Conservation (phyloP, 768 basidiomycete genomes). For the Steccherinum ochraceum region DNA sequence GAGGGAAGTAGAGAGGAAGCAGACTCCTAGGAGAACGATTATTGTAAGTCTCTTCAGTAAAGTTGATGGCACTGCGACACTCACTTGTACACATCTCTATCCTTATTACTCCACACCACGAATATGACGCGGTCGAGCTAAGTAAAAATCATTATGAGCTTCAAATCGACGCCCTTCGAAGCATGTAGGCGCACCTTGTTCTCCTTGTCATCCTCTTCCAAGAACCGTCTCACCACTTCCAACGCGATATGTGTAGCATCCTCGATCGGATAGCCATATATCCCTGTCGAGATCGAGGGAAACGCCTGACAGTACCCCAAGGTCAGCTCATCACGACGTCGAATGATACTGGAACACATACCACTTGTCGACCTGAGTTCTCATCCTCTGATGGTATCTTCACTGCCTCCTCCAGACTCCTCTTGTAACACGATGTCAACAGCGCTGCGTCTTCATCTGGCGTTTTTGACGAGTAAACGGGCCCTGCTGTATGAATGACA, state of each 20-base stretch:
- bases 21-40: slow-evolving; percentile 34
- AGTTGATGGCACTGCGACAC: slow-evolving; percentile 20
- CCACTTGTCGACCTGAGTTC: not conserved
- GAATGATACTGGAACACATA: no score
- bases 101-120: slow-evolving; percentile 63
- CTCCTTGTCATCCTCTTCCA: slow-evolving; percentile 48
- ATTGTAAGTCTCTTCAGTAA: not conserved
- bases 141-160: not conserved
- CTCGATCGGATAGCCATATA: slow-evolving; percentile 72
- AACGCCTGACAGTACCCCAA: slow-evolving; percentile 66
- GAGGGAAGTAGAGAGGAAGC: slow-evolving; percentile 62
- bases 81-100: slow-evolving; percentile 61
- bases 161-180: not conserved
- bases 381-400: no score
- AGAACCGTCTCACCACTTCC: slow-evolving; percentile 45
- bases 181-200: slow-evolving; percentile 21
- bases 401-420: slow-evolving; percentile 57
- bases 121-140: slow-evolving; percentile 68
- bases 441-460: slow-evolving; percentile 41
- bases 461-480: slow-evolving; percentile 45
- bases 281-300: slow-evolving; percentile 72
- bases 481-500: slow-evolving; percentile 81
- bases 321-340: no score
- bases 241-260: slow-evolving; percentile 72
- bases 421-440: slow-evolving; percentile 64